These are phyloP conservation scores for Globisporangium ultimum DNA, from an alignment of 352 stramenopile species.

Conservation along the genomic window DNA sequence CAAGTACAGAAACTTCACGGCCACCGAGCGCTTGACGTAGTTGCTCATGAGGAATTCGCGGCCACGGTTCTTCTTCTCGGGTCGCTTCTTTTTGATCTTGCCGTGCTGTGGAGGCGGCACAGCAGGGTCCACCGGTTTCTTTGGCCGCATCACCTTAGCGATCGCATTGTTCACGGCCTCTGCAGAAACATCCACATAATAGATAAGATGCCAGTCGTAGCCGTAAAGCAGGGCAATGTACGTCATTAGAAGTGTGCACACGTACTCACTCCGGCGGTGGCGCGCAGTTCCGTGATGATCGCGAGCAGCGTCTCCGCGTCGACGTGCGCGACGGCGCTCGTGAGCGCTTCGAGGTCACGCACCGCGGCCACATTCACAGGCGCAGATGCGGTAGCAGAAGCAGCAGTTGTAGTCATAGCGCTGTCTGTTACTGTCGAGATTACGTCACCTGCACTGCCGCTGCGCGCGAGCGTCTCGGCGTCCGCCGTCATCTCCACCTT, in stretches of 20 bases:
- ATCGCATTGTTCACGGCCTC: conserved; percentile 72
- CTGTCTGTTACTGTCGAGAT: neutral
- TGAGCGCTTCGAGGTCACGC: conserved; percentile 26
- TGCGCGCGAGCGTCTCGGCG: neutral
- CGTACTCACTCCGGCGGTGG: conserved; percentile 60
- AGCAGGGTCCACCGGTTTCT: conserved; percentile 9
- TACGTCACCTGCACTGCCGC: neutral
- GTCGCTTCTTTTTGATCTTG: conserved; percentile 59
- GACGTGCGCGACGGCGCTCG: conserved; percentile 27
- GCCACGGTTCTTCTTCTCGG: conserved; percentile 22
- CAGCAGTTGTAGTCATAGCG: neutral
- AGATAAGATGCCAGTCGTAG: too few relatives aligned
- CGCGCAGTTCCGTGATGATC: conserved; percentile 61
- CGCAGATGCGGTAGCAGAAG: neutral
- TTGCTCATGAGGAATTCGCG: conserved; percentile 77
- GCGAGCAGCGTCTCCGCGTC: conserved; percentile 50
- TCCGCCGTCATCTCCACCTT: conserved; percentile 3
- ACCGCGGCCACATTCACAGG: conserved; percentile 10
- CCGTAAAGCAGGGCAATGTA: neutral
- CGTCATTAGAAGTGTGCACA: conserved; percentile 3
- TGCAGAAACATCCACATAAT: conserved; percentile 11
- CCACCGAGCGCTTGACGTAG: conserved; percentile 66
- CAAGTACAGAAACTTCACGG: conserved; percentile 85
- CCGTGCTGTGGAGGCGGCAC: conserved; percentile 4
- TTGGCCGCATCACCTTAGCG: conserved; percentile 47